Percentiles rank a stretch among this genome's conserved stretches.
These are phyloP conservation scores for Coemansia sp. DNA, from an alignment of 192 early-diverging fungal species.

Conservation along the genomic window DNA sequence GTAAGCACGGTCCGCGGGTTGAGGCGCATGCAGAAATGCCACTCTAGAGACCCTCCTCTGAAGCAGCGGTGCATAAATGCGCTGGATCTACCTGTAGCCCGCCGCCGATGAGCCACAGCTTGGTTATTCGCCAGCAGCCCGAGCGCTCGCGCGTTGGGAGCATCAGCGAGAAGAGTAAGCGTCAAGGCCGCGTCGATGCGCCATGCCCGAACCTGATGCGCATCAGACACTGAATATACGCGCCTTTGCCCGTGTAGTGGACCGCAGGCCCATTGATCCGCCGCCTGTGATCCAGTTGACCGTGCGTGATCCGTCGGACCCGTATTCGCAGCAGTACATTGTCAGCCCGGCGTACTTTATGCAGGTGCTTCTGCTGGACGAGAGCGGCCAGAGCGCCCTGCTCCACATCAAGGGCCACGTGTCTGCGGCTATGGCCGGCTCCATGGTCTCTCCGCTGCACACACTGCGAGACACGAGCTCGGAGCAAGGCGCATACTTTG, in stretches of 20 bases:
- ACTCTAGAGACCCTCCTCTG: too few species aligned
- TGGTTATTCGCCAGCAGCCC: slow-evolving; percentile 79
- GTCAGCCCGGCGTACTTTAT: slow-evolving; percentile 86
- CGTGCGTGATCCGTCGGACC: slow-evolving; percentile 28
- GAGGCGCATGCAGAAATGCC: background rate
- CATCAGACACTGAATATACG: background rate
- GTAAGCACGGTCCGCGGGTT: background rate
- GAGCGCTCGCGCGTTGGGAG: slow-evolving; percentile 85
- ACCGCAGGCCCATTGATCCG: slow-evolving; percentile 49
- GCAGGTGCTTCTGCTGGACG: slow-evolving; percentile 82
- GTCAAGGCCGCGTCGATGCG: background rate
- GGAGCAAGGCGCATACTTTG: slow-evolving; percentile 84
- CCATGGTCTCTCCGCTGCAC: slow-evolving; percentile 86
- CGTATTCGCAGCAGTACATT: slow-evolving; percentile 15
- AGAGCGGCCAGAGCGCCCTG: slow-evolving; percentile 62
- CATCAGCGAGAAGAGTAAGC: slow-evolving; percentile 81
- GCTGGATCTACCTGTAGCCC: background rate
- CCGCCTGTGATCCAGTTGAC: slow-evolving; percentile 49
- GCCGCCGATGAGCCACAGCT: slow-evolving; percentile 33
- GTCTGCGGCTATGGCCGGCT: slow-evolving; percentile 71
- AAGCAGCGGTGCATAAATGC: too few species aligned
- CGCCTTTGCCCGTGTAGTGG: slow-evolving; percentile 13
- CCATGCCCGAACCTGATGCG: background rate
- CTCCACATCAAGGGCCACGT: slow-evolving; percentile 80
- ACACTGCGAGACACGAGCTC: slow-evolving; percentile 80